Percentiles rank a stretch among this genome's conserved stretches.
Conservation (phyloP, 768 basidiomycete genomes). For the Pleurotus sapidus region DNA sequence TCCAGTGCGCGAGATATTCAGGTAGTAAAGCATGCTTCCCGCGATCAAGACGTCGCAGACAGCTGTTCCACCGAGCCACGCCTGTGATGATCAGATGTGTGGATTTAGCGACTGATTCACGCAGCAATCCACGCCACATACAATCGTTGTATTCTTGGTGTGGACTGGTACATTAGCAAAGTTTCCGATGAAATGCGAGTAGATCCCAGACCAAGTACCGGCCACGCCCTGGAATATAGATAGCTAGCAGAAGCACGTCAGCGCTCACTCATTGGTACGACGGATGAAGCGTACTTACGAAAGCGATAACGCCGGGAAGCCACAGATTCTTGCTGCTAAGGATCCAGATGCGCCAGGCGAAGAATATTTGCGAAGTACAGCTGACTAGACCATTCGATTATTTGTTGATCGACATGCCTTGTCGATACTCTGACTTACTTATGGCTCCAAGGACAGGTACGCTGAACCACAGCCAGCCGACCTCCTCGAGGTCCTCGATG, state of each 20-base stretch:
- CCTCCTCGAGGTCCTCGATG: slow-evolving; percentile 15
- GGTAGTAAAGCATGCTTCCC: slow-evolving; percentile 18
- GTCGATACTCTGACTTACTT: slow-evolving; percentile 10
- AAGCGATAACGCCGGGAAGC: slow-evolving; percentile 4
- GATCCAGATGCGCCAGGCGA: slow-evolving; percentile 15
- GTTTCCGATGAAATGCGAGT: slow-evolving; percentile 6
- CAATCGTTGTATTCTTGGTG: slow-evolving; percentile 1
- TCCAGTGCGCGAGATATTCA: slow-evolving; percentile 17
- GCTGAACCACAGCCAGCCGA: slow-evolving; percentile 21
- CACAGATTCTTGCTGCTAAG: slow-evolving; percentile 5
- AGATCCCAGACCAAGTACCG: slow-evolving; percentile 12
- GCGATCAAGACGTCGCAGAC: slow-evolving; percentile 21
- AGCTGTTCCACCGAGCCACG: slow-evolving; percentile 19
- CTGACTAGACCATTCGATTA: slow-evolving; percentile 10
- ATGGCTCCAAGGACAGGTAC: slow-evolving; percentile 20
- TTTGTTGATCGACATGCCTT: not conserved
- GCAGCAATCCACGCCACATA: not conserved
- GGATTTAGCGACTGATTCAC: not conserved
- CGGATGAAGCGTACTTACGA: not conserved
- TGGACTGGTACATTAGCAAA: slow-evolving; percentile 8
- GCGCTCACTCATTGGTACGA: not conserved
- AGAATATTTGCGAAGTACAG: slow-evolving; percentile 18
- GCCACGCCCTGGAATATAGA: slow-evolving; percentile 10
- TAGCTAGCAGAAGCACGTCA: slow-evolving; percentile 4
- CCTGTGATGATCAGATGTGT: not conserved